phyloP scores from a whole-genome alignment of 1,284 basidiomycete species.

The Pseudozyma tsukubaensis region DNA sequence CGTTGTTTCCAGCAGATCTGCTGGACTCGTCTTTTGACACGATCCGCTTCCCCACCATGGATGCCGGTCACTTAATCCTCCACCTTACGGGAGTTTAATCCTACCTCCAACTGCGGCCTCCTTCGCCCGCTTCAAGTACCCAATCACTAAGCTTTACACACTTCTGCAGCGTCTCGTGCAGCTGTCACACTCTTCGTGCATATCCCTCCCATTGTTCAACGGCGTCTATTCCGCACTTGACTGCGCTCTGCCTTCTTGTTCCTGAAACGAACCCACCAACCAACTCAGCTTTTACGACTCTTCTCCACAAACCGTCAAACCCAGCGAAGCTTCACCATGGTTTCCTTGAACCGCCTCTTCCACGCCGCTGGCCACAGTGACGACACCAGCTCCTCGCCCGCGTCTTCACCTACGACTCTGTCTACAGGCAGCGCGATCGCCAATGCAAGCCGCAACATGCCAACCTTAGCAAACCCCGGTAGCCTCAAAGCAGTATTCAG shows the following conservation, averaged over 20 bases:
- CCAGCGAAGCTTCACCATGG: constrained; percentile 12
- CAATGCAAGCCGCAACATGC: constrained; percentile 13
- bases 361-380: not conserved
- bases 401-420: constrained; percentile 13
- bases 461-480: constrained; percentile 21
- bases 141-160: not conserved
- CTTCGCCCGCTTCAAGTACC: constrained; percentile 1
- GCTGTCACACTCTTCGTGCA: constrained; percentile 3
- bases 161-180: constrained; percentile 4
- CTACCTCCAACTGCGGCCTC: constrained; percentile 14
- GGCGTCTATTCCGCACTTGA: not conserved
- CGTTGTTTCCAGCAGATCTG: constrained; percentile 10
- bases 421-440: not conserved
- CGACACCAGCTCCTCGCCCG: not conserved
- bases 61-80: constrained; percentile 33
- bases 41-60: constrained; percentile 43
- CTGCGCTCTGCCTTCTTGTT: not conserved
- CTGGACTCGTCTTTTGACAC: constrained; percentile 8
- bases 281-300: constrained; percentile 22
- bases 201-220: constrained; percentile 3
- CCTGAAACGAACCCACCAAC: not conserved
- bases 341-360: constrained; percentile 25
- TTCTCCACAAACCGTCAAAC: not conserved
- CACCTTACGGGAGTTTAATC: constrained; percentile 30
- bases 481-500: constrained; percentile 36